Evolutionary conservation across 306 rosid species (phyloP), one percentile per base, ranked within the genome.

Genomic region (Spatholobus suberectus): DNA sequence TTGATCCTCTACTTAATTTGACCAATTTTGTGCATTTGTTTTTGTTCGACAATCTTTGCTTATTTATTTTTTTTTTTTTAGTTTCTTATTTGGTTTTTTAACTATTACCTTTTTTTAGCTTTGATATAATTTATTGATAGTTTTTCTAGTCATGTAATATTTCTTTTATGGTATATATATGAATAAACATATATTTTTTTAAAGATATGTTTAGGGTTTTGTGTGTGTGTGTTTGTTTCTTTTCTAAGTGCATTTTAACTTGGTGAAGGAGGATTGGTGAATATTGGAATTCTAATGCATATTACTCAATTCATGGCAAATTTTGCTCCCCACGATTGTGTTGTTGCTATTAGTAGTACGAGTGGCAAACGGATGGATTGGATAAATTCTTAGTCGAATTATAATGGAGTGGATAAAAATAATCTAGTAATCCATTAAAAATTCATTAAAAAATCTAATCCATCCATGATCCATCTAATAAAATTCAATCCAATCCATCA

Each of bases 321-420:
- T 95, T 87, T 93, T 95, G 80, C 99, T 95, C 65, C 99, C 99
- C n/a, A 86, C 98, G 26, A 67, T 92, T 65, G 98, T 95, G 78
- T 85, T 95, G 92, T 47, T 93, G 89, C 88, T 95, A 83, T 87
- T 95, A 68, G 91, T n/a, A n/a, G n/a, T n/a, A n/a, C n/a, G n/a
- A n/a, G n/a, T n/a, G n/a, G n/a, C n/a, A n/a, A n/a, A n/a, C n/a
- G n/a, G n/a, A n/a, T n/a, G n/a, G n/a, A n/a, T n/a, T n/a, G n/a
- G n/a, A n/a, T n/a, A n/a, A n/a, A n/a, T n/a, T n/a, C n/a, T n/a
- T n/a, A n/a, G n/a, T n/a, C n/a, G n/a, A n/a, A n/a, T n/a, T n/a
- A n/a, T n/a, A n/a, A n/a, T n/a, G n/a, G n/a, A n/a, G n/a, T n/a
- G n/a, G n/a, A n/a, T n/a, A n/a, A n/a, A n/a, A n/a, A n/a, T n/a